These are phyloP conservation scores for Hypsizygus marmoreus DNA, from an alignment of 768 basidiomycete genomes.

Conservation along the genomic window DNA sequence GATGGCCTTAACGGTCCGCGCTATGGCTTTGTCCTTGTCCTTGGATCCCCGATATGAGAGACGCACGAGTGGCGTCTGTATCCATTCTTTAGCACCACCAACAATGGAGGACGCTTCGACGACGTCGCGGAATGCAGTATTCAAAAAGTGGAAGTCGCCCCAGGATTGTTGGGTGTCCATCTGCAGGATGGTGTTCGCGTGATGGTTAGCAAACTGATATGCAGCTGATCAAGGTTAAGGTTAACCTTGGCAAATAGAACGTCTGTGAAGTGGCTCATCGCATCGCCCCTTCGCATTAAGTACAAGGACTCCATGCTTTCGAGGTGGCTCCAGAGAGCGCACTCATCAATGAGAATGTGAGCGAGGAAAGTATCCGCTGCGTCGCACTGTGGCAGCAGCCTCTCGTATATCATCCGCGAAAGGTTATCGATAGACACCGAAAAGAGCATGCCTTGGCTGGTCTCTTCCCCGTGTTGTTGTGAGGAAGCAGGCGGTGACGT, in stretches of 20 bases:
- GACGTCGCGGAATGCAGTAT: slow-evolving; percentile 73
- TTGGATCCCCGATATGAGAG: slow-evolving; percentile 63
- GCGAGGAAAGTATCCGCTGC: slow-evolving; percentile 53
- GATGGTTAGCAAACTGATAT: background rate
- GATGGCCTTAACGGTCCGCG: slow-evolving; percentile 61
- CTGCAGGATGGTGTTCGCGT: slow-evolving; percentile 32
- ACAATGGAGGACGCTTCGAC: slow-evolving; percentile 46
- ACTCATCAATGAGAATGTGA: slow-evolving; percentile 65
- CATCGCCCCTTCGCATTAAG: slow-evolving; percentile 78
- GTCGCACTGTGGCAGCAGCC: slow-evolving; percentile 57
- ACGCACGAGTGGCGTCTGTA: slow-evolving; percentile 70
- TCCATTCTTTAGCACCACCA: slow-evolving; percentile 52
- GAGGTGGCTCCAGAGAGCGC: slow-evolving; percentile 64
- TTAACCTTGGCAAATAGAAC: slow-evolving; percentile 76
- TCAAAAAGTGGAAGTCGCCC: slow-evolving; percentile 84
- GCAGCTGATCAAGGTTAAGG: slow-evolving; percentile 6
- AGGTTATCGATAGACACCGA: slow-evolving; percentile 65
- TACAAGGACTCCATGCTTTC: slow-evolving; percentile 66
- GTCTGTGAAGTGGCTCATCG: slow-evolving; percentile 73
- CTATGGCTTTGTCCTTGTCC: slow-evolving; percentile 45
- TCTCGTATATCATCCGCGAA: slow-evolving; percentile 63
- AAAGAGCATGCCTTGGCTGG: slow-evolving; percentile 28
- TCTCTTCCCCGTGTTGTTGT: background rate
- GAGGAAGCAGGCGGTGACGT: slow-evolving; percentile 21
- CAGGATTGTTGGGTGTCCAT: slow-evolving; percentile 75